phyloP scores from a whole-genome alignment of 148 eudicot genomes.

The Nyssa sinensis region DNA sequence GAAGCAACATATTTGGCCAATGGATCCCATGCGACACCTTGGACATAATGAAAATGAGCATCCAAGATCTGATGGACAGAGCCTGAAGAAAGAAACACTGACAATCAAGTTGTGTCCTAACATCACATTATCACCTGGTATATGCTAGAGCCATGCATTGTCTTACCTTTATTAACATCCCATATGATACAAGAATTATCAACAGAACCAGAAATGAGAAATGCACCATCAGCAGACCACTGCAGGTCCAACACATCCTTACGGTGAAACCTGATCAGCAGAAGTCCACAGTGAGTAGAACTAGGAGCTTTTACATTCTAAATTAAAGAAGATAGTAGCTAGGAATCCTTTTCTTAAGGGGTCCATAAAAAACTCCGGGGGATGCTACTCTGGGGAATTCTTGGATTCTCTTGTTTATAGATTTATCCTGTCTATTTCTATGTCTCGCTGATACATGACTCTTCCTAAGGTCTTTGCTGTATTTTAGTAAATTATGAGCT shows the following conservation, averaged over 20 bases:
- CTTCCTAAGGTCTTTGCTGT: too few species aligned
- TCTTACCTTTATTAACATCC: slow-evolving; percentile 82
- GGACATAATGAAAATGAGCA: slow-evolving; percentile 93
- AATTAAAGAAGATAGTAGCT: too few species aligned
- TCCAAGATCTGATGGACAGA: slow-evolving; percentile 89
- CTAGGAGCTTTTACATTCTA: not conserved
- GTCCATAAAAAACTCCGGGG: too few species aligned
- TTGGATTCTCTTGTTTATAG: too few species aligned
- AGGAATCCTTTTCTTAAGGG: too few species aligned
- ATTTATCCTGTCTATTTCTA: too few species aligned
- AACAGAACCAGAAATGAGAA: slow-evolving; percentile 92
- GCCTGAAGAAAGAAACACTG: slow-evolving; percentile 37
- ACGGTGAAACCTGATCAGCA: slow-evolving; percentile 68
- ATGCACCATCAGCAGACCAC: slow-evolving; percentile 90
- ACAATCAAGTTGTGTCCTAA: slow-evolving; percentile 12
- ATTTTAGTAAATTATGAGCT: too few species aligned
- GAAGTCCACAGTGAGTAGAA: not conserved
- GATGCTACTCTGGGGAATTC: too few species aligned
- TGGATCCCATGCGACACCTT: slow-evolving; percentile 99
- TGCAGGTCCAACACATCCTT: slow-evolving; percentile 93
- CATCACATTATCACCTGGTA: not conserved
- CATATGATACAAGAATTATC: slow-evolving; percentile 97
- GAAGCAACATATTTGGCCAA: slow-evolving; percentile 78
- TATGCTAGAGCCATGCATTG: not conserved
- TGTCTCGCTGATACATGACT: too few species aligned